phyloP scores from a whole-genome alignment of 2,329 filamentous ascomycete genomes.

The Cladosporium austrohemisphaericum region DNA sequence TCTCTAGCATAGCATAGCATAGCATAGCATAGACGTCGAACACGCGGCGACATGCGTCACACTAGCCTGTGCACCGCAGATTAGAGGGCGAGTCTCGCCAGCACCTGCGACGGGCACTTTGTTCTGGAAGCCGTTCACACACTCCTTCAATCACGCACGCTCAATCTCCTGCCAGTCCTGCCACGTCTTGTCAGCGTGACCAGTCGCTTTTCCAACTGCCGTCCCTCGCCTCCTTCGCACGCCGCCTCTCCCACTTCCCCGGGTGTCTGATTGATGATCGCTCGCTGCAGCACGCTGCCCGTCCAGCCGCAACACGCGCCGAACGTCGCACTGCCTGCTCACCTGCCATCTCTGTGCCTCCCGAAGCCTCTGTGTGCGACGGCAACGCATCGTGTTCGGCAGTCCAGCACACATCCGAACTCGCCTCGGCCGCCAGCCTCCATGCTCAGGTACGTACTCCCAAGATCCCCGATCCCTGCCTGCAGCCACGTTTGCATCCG shows the following conservation, averaged over 20 bases:
- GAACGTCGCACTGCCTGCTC: constrained; percentile 2
- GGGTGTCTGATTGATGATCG: constrained; percentile 1
- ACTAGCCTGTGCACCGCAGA: constrained; percentile 12
- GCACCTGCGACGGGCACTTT: constrained; percentile 8
- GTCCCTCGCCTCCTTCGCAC: background rate
- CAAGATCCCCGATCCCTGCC: constrained; percentile 14
- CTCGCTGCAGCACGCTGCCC: background rate
- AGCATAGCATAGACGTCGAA: too few relatives aligned
- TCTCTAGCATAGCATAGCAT: too few relatives aligned
- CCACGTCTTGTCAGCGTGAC: constrained; percentile 2
- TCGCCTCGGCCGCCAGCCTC: constrained; percentile 8
- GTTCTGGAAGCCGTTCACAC: constrained; percentile 11
- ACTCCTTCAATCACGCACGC: constrained; percentile 7
- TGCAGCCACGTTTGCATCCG: constrained; percentile 16
- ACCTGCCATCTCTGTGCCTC: constrained; percentile 8
- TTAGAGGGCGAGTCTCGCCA: constrained; percentile 13
- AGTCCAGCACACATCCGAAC: constrained; percentile 8
- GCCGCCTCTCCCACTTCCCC: background rate
- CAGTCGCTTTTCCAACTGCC: constrained; percentile 7
- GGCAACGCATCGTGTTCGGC: constrained; percentile 5
- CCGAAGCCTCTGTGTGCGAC: background rate
- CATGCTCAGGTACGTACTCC: background rate
- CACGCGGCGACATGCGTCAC: constrained; percentile 15
- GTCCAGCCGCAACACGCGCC: constrained; percentile 1
- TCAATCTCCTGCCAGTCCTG: background rate